Conservation (phyloP, 106 monocot species). For the Phalaenopsis aphrodite region DNA sequence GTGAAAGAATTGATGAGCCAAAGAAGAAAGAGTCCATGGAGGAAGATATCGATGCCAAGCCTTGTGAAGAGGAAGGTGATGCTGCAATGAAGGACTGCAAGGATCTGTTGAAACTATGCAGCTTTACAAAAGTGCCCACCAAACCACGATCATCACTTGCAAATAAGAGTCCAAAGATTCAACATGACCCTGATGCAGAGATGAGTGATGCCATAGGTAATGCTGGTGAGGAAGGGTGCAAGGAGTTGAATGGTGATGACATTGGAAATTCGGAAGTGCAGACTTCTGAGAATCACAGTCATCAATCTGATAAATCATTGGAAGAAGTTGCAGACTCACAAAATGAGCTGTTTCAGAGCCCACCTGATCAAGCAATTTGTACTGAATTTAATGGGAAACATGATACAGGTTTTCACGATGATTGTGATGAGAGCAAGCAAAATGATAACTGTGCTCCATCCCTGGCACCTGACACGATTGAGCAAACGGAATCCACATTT, state of each 20-base stretch:
- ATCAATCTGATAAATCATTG: constrained; percentile 1
- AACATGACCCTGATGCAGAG: constrained; percentile 3
- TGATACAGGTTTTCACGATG: constrained; percentile 16
- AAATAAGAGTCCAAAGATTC: constrained; percentile 26
- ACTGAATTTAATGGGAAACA: constrained; percentile 8
- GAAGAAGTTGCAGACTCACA: constrained; percentile 12
- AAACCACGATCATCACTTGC: constrained; percentile 35
- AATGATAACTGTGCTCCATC: neutral
- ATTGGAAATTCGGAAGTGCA: neutral
- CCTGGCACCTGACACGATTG: constrained; percentile 5
- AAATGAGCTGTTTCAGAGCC: constrained; percentile 11
- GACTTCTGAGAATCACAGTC: constrained; percentile 4
- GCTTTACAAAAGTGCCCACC: constrained; percentile 54
- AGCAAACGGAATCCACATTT: constrained; percentile 5
- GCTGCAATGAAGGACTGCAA: constrained; percentile 5
- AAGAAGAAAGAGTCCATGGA: constrained; percentile 21
- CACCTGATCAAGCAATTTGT: constrained; percentile 8
- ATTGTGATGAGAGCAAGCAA: constrained; percentile 12
- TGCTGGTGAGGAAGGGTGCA: constrained; percentile 5
- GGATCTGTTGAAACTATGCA: constrained; percentile 33
- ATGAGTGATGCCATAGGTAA: constrained; percentile 4
- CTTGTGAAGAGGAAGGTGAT: constrained; percentile 3
- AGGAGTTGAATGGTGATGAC: constrained; percentile 4
- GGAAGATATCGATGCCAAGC: constrained; percentile 11
- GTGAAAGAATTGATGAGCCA: constrained; percentile 12